Evolutionary conservation across 306 rosid genomes (phyloP), one percentile per base, ranked within the genome.

Genomic region (Betula pendula): DNA sequence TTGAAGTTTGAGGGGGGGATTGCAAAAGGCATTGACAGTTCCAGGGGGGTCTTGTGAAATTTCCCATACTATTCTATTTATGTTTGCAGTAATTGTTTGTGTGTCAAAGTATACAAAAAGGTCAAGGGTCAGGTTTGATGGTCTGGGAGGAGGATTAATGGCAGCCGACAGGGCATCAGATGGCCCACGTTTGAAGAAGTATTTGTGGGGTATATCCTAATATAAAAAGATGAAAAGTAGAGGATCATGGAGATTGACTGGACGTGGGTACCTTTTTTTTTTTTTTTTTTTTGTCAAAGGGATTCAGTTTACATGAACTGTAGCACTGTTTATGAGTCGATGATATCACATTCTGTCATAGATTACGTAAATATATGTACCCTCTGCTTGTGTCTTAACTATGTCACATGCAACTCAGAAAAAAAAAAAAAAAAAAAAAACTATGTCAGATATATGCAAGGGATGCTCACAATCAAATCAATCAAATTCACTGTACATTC

Each of bases 261-360:
- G 71, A 40, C 22, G 6, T 29, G 31, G 31, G 25, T 14, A 40
- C 11, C n/a, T n/a, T n/a, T n/a, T 29, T 29, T 2, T 29, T 29
- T 29, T 38, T 38, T 38, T 38, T 6, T 14, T 15, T 19, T 66
- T 7, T 66, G 31, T 45, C 73, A 20, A 69, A 69, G n/a, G n/a
- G 73, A 69, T 69, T 69, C 73, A 44, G 9, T 69, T 45, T 52
- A 69, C 73, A 69, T 45, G 8, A 11, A 10, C 38, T 44, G 35
- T 22, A 25, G 48, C 27, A 14, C 15, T 8, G 3, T 69, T 19
- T 20, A 35, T 35, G 40, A 47, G 6, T 5, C 1, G 31, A 10
- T 47, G 15, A 4, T 6, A 24, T 29, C 44, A 62, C 44, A 31
- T 31, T 17, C 62, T 49, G 75, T 71, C 75, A 71, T 71, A 7